Percentiles rank a stretch among this genome's conserved stretches.
Conservation (phyloP, 2,329 filamentous ascomycete species). For the Amauroascus niger region DNA sequence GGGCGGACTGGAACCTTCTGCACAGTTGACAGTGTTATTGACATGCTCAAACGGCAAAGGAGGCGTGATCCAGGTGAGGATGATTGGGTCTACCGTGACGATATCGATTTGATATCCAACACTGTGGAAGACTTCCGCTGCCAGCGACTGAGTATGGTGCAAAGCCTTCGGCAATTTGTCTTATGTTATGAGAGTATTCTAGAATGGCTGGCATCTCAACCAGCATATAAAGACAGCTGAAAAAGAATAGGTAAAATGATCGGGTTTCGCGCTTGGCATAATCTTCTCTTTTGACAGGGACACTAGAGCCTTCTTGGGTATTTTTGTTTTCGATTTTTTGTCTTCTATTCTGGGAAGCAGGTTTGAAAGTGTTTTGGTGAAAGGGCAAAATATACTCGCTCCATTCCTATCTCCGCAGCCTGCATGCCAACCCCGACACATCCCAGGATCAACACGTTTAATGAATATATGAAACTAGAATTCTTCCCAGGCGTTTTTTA, state of each 20-base stretch:
- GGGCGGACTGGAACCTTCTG: slow-evolving; percentile 94
- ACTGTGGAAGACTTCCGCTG: slow-evolving; percentile 84
- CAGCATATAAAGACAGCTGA: not conserved
- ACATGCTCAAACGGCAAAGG: slow-evolving; percentile 83
- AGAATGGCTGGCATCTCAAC: slow-evolving; percentile 57
- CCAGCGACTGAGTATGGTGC: slow-evolving; percentile 92
- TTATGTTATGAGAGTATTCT: slow-evolving; percentile 92
- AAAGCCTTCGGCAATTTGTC: slow-evolving; percentile 85
- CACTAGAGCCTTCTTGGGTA: not conserved
- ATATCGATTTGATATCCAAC: slow-evolving; percentile 68
- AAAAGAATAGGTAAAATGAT: not conserved
- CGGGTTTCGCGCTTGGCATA: not conserved
- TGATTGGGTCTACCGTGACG: slow-evolving; percentile 59
- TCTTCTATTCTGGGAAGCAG: no score
- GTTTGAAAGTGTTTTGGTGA: not conserved
- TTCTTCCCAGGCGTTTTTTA: not conserved
- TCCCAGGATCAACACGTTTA: not conserved
- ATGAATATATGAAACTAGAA: not conserved
- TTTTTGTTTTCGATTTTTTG: no score
- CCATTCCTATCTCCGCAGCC: not conserved
- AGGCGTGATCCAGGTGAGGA: slow-evolving; percentile 19
- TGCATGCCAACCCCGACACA: no score
- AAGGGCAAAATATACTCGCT: not conserved
- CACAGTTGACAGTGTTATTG: slow-evolving; percentile 88
- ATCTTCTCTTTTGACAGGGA: not conserved